phyloP scores from a whole-genome alignment of 495 filamentous ascomycete genomes.

The Penicillium waksmanii region DNA sequence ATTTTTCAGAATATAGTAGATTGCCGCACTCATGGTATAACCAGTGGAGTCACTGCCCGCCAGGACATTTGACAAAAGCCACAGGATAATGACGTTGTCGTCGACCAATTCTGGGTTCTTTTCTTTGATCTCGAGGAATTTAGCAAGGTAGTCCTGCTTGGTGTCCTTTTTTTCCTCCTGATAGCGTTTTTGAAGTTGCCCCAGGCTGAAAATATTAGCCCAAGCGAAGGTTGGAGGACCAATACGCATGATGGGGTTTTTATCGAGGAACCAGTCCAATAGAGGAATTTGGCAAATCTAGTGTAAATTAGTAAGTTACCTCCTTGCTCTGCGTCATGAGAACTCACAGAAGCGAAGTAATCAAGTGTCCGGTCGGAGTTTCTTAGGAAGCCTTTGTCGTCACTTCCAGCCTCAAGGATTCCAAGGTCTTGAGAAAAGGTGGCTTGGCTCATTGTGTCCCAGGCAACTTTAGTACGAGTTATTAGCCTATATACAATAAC shows the following conservation, averaged over 20 bases:
- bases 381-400: constrained; percentile 26
- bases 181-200: constrained; percentile 25
- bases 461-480: constrained; percentile 32
- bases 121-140: constrained; percentile 27
- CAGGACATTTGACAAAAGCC: constrained; percentile 33
- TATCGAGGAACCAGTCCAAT: constrained; percentile 25
- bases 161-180: constrained; percentile 2
- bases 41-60: constrained; percentile 46
- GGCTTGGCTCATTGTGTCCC: constrained; percentile 39
- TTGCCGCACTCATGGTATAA: constrained; percentile 35
- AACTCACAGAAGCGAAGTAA: constrained; percentile 37
- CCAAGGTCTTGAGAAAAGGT: constrained; percentile 38
- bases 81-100: constrained; percentile 26
- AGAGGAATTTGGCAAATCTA: constrained; percentile 31
- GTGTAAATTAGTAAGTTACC: not conserved
- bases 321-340: not conserved
- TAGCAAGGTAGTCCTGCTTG: constrained; percentile 26
- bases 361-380: constrained; percentile 31
- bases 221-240: constrained; percentile 28
- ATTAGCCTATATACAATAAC: not conserved
- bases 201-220: constrained; percentile 30
- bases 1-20: constrained; percentile 46
- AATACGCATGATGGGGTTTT: constrained; percentile 30
- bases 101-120: constrained; percentile 29
- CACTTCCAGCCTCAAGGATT: constrained; percentile 26